Percentiles rank a stretch among this genome's conserved stretches.
Conservation (phyloP, 371 early-diverging fungal species). For the Mortierella sp. region DNA sequence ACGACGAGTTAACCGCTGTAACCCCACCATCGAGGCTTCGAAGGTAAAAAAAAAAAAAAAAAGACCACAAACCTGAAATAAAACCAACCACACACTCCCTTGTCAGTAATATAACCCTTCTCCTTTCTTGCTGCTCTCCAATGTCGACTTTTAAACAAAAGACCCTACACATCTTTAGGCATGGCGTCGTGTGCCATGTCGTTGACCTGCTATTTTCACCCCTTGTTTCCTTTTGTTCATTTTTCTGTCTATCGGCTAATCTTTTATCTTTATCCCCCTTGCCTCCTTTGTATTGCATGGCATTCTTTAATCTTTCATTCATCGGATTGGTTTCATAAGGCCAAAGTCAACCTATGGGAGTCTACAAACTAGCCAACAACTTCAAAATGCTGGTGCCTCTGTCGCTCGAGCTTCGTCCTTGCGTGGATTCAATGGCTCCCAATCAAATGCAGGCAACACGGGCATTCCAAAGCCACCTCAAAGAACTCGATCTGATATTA, state of each 20-base stretch:
- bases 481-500: slow-evolving; percentile 19
- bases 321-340: slow-evolving; percentile 4
- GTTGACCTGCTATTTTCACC: slow-evolving; percentile 8
- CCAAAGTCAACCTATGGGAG: slow-evolving; percentile 27
- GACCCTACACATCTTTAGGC: background rate
- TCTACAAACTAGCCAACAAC: slow-evolving; percentile 18
- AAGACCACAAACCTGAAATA: background rate
- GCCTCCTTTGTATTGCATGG: slow-evolving; percentile 4
- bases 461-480: slow-evolving; percentile 41
- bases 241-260: background rate
- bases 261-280: slow-evolving; percentile 9
- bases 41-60: slow-evolving; percentile 24
- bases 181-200: slow-evolving; percentile 1
- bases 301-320: background rate
- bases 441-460: background rate
- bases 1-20: slow-evolving; percentile 34
- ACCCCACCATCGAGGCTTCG: slow-evolving; percentile 16
- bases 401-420: slow-evolving; percentile 35
- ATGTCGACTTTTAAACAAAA: background rate
- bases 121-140: slow-evolving; percentile 1
- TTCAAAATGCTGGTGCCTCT: slow-evolving; percentile 10
- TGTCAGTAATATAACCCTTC: background rate
- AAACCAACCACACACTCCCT: background rate
- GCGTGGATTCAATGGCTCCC: slow-evolving; percentile 14
- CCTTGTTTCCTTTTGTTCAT: background rate